phyloP scores from a whole-genome alignment of 164 flowering plant genomes.

The Houttuynia cordata region DNA sequence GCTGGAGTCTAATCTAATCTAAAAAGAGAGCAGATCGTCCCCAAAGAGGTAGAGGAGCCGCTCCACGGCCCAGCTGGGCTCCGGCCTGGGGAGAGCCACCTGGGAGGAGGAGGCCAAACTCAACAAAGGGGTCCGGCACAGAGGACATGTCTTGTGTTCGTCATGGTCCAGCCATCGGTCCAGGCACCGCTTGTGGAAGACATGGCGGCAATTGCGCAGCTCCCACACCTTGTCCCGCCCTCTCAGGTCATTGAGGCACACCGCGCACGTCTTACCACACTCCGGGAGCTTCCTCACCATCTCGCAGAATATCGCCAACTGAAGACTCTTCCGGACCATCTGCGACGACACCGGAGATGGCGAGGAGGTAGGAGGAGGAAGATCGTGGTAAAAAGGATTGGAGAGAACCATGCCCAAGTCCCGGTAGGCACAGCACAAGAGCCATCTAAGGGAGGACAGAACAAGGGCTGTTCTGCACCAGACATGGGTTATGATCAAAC shows the following conservation, averaged over 20 bases:
- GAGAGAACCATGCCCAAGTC: constrained; percentile 3
- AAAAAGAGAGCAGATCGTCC: constrained; percentile 7
- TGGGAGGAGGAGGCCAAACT: not conserved
- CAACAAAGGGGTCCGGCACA: constrained; percentile 11
- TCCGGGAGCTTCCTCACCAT: constrained; percentile 4
- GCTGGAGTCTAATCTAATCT: not conserved
- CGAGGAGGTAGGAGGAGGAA: not conserved
- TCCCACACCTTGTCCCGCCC: constrained; percentile 33
- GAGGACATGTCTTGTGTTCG: constrained; percentile 40
- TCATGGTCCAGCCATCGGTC: constrained; percentile 47
- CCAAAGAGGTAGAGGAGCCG: constrained; percentile 13
- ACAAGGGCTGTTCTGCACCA: constrained; percentile 24
- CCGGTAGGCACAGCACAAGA: constrained; percentile 19
- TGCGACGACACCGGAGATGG: constrained; percentile 12
- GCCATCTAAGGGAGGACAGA: constrained; percentile 27
- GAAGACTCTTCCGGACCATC: constrained; percentile 18
- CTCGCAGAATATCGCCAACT: constrained; percentile 8
- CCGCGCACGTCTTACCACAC: constrained; percentile 38
- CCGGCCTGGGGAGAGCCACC: not conserved
- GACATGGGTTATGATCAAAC: constrained; percentile 20
- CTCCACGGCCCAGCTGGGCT: constrained; percentile 16
- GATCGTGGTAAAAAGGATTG: not conserved
- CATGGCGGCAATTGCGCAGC: constrained; percentile 44
- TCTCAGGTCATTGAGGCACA: constrained; percentile 39
- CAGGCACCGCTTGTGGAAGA: constrained; percentile 53